Evolutionary conservation across 1,139 yeast species (phyloP), one percentile per base, ranked within the genome.

Genomic region (Arxiozyma bovina): DNA sequence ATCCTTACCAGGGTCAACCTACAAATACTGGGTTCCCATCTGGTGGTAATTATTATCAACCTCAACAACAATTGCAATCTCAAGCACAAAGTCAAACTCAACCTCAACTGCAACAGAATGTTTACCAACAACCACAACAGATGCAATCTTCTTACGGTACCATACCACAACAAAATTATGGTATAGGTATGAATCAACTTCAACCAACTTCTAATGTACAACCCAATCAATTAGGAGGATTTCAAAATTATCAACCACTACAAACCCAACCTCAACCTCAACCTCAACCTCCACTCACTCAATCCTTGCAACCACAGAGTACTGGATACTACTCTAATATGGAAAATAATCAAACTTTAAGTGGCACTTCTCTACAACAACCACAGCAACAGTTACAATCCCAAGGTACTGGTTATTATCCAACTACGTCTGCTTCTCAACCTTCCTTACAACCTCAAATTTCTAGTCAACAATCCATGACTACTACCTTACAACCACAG

Each of bases 401-500:
- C 25, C 47, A 56, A 43, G 53, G 57, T 18, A 54, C 55, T 15
- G 58, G 56, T 8, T 50, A 54, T 34, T 54, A 44, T 44, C 47
- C 55, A 42, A 50, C 44, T 40, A 38, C 7, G 44, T 12, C 40
- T 15, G 40, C 40, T 15, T 34, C 40, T 12, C 60, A 55, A 27
- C 61, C 55, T 27, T 61, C 63, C 34, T 58, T 61, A 49, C 56
- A 57, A 21, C 55, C 67, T 7, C 67, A 63, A 27, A 7, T 27
- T 7, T 7, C 30, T 27, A 27, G 8, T 7, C 30, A 27, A 27
- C 30, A 5, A 27, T 27, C 30, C 48, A 54, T 49, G 2, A 55
- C 61, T n/a, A 60, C 55, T 20, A 60, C 63, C 25, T 58, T 62
- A 50, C 57, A 57, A 23, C 56, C 68, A 8, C 67, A 63, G 47